Base-by-base conservation (phyloP, 2,329 filamentous ascomycete genomes). In the Phaeophleospora eucalypticola region DNA sequence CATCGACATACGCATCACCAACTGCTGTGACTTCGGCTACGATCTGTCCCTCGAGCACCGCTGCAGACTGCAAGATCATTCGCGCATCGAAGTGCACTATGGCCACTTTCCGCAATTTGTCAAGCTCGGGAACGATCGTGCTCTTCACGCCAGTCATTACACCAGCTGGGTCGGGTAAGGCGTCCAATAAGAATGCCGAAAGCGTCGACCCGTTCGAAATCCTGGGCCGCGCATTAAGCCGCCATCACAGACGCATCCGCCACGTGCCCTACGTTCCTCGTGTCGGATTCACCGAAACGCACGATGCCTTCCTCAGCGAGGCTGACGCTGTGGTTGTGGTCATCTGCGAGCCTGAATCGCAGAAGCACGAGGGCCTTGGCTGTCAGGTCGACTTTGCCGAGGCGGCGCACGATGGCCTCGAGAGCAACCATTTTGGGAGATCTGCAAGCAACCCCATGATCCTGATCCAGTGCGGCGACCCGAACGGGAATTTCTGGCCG, bases 181-280 rank as follows among this genome's bases (percentile, higher is more conserved):
- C 73, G 38, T 61, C 69, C 52, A 70, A 67, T 56, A 67, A 65
- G 49, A 67, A 67, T 54, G 57, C 68, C 36, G 59, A 66, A 36
- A 70, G 72, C 36, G 73, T 68, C 58, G 86, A 90, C 61, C 86
- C 86, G 0, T 89, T 89, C 60, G 85, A 89, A 64, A 75, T 78
- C 12, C 71, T 90, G 15, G 86, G 86, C 16, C 75, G 77, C 52
- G 77, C 80, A 36, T 65, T 90, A 40, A 78, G 80, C 40, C 71
- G 68, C 40, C 73, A 77, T 55, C 82, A 86, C 59, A 68, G 75
- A 2, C 75, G 74, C 64, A 73, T 89, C 51, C 79, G 83, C 16
- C 86, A 89, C 62, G 79, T 88, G 36, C 84, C 86, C 4, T 90
- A 87, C 59, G 79, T 81, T 4, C 77, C 80, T 38, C 73, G 75